These are phyloP conservation scores for Coriolopsis trogii DNA, from an alignment of 1,284 basidiomycete genomes.

Conservation along the genomic window DNA sequence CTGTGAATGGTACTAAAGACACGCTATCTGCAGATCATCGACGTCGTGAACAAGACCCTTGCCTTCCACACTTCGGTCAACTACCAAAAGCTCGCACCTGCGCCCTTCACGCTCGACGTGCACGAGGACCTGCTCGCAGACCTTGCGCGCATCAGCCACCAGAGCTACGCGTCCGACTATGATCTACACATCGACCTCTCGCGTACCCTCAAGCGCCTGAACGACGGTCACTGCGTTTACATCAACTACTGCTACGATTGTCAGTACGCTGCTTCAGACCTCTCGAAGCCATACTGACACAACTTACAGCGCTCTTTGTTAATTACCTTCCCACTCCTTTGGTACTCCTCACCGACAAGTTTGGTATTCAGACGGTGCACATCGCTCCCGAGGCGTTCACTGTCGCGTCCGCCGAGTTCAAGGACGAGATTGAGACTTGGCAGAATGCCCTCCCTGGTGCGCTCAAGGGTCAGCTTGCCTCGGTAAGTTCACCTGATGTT, in stretches of 20 bases:
- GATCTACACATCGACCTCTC: conserved; percentile 58
- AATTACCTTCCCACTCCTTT: conserved; percentile 59
- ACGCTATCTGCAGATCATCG: conserved; percentile 43
- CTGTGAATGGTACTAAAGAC: too few relatives aligned
- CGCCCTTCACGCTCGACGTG: conserved; percentile 55
- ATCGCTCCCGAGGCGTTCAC: conserved; percentile 62
- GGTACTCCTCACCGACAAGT: conserved; percentile 48
- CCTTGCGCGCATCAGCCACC: conserved; percentile 48
- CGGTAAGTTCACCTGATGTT: conserved; percentile 35
- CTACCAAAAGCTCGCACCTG: conserved; percentile 56
- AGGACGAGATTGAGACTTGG: conserved; percentile 56
- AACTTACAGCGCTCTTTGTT: conserved; percentile 43
- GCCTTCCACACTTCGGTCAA: conserved; percentile 64
- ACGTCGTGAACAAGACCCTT: conserved; percentile 60
- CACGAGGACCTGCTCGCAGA: conserved; percentile 57
- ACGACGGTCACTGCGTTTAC: conserved; percentile 62
- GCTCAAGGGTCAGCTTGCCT: conserved; percentile 50
- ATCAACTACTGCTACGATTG: conserved; percentile 60
- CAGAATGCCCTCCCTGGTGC: conserved; percentile 52
- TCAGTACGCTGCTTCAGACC: conserved; percentile 28
- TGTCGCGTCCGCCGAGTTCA: conserved; percentile 55
- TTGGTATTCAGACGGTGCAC: conserved; percentile 51
- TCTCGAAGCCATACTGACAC: not conserved
- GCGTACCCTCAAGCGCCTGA: conserved; percentile 53
- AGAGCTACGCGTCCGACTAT: conserved; percentile 51